Percentiles rank a stretch among this genome's conserved stretches.
Evolutionary conservation across 2,329 filamentous ascomycete species (phyloP).

Genomic region (Neofusicoccum sp.): DNA sequence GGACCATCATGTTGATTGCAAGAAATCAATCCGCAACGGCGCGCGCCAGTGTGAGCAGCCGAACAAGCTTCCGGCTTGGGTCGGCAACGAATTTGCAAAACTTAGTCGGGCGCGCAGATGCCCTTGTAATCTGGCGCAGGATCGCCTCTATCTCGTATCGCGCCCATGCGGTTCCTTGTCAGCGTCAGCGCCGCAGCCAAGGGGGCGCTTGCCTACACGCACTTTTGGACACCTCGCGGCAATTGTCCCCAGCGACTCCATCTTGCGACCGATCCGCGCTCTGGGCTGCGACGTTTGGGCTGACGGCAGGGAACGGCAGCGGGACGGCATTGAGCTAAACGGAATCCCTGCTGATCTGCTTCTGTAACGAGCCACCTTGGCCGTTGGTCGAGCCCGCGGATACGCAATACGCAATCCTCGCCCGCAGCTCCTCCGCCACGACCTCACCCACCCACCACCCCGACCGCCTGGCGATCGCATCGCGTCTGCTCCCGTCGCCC

Average conservation of each 20-base stretch:
- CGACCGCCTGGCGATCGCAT: slow-evolving; percentile 16
- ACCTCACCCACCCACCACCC: slow-evolving; percentile 13
- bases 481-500: not conserved
- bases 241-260: not conserved
- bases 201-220: not conserved
- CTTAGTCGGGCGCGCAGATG: not conserved
- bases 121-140: not conserved
- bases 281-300: slow-evolving; percentile 2
- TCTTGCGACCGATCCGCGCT: not conserved
- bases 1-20: not conserved
- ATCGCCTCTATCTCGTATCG: slow-evolving; percentile 12
- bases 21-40: not conserved
- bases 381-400: slow-evolving; percentile 12
- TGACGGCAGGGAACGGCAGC: slow-evolving; percentile 9
- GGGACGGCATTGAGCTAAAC: slow-evolving; percentile 12
- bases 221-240: slow-evolving; percentile 6
- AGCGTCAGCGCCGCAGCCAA: slow-evolving; percentile 8
- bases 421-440: slow-evolving; percentile 9
- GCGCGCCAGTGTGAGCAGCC: not conserved
- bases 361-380: slow-evolving; percentile 18
- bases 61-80: not conserved
- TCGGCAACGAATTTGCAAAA: not conserved
- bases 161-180: slow-evolving; percentile 4
- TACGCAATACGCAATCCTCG: slow-evolving; percentile 14
- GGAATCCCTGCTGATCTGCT: slow-evolving; percentile 16